Base-by-base conservation (phyloP, 1,139 yeast genomes). In the Waltiozyma sp. region DNA sequence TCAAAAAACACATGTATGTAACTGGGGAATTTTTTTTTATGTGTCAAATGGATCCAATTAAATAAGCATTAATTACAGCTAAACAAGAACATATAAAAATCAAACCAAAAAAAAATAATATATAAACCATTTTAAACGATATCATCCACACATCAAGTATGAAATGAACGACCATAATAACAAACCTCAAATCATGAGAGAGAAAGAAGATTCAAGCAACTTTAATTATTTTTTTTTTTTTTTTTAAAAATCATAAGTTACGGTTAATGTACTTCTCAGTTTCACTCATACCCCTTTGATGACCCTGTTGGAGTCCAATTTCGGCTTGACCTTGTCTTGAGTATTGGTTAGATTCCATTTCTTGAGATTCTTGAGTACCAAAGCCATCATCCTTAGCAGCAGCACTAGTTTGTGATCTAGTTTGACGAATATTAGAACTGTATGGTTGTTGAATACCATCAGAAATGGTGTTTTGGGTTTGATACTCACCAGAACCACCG, bases 261-360 rank as follows among this genome's bases (percentile, higher is more conserved):
- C 55, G 52, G 43, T 41, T 40, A 21, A 54, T 50, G 35, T 54
- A 53, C 50, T 52, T 50, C 44, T 53, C 48, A 15, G 51, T 53
- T 41, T 53, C 55, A 35, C 49, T 43, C 13, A 46, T 48, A 35
- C 48, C 54, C 34, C 43, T 45, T 38, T 52, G 49, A 21, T 46
- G 48, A 5, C 52, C 55, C 44, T n/a, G 34, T 31, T 31, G n/a
- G 21, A 10, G 10, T 14, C 4, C 18, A 16, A 10, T 31, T 3
- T 31, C n/a, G 18, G 7, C 7, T 28, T 28, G 33, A 13, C n/a
- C 18, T 15, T 31, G 16, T 7, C 18, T n/a, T 11, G 6, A 10
- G 34, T n/a, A 31, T n/a, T 31, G 18, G 16, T 31, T 10, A n/a
- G 19, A 8, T 8, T 16, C 31, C 7, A 13, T 4, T 9, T 4